Evolutionary conservation across 805 yeast genomes (phyloP).

Genomic region (Blastobotrys chiropterorum): DNA sequence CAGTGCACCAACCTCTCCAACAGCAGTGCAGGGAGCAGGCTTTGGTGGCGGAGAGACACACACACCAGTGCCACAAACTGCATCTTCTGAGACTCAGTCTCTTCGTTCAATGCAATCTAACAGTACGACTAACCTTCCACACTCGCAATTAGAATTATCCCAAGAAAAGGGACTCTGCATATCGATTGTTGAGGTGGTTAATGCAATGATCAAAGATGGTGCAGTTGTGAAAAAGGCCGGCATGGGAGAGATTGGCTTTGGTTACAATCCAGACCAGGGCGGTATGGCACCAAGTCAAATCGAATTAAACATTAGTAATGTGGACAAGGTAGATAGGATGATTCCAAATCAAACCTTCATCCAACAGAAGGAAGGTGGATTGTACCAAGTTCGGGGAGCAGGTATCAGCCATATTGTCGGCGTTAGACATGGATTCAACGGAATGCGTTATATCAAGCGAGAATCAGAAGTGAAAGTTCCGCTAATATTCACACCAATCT

Average conservation of each 20-base stretch:
- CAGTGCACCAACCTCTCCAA: neutral
- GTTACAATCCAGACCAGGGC: constrained; percentile 44
- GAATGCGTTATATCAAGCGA: constrained; percentile 62
- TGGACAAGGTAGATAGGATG: constrained; percentile 39
- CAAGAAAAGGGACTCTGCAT: too few species aligned
- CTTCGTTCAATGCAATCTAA: constrained; percentile 21
- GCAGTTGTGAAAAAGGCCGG: constrained; percentile 50
- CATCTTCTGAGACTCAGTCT: constrained; percentile 23
- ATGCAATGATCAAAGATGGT: constrained; percentile 70
- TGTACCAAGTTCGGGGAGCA: constrained; percentile 10
- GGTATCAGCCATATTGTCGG: constrained; percentile 10
- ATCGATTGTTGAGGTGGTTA: constrained; percentile 79
- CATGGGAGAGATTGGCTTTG: constrained; percentile 83
- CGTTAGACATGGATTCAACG: constrained; percentile 46
- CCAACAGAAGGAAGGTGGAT: constrained; percentile 34
- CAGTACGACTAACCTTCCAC: too few species aligned
- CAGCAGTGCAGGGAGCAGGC: neutral
- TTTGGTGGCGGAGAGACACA: neutral
- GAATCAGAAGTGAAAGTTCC: constrained; percentile 49
- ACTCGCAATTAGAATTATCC: too few species aligned
- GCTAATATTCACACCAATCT: constrained; percentile 65
- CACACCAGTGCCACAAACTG: too few species aligned
- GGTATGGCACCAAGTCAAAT: constrained; percentile 6
- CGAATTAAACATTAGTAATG: constrained; percentile 9
- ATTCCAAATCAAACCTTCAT: constrained; percentile 51